Evolutionary conservation across 148 eudicot genomes (phyloP), one percentile per base, ranked within the genome.

Genomic region (Vaccinium myrtillus): DNA sequence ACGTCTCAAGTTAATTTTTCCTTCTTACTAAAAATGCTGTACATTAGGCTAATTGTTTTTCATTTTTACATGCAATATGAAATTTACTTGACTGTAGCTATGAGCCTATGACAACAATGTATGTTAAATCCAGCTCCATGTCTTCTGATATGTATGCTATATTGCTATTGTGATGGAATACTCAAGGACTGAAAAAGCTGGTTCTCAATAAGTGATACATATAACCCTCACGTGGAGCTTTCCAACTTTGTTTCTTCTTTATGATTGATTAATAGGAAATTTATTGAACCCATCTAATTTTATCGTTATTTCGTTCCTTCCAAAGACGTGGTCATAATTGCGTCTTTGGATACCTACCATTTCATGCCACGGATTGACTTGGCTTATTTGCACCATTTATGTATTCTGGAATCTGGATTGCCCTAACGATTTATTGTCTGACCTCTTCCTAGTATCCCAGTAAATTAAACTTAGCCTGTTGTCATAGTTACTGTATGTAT

Each of bases 151-250:
- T n/a, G 30, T 55, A 79, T 30, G 67, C 65, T 36, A 36, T 36
- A 36, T 36, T 36, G 39, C 39, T 55, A 23, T 55, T 51, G 39
- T 50, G 80, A 50, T 51, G 74, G 74, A 55, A 73, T 51, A 30
- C 46, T 39, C 6, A 10, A 75, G 79, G 85, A 83, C 79, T 69
- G 18, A 23, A 56, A 36, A 56, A 36, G 43, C 58, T 55, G 80
- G 70, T 83, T 73, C 48, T 55, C 54, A 61, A 71, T 54, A 30
- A 4, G 69, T 51, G 49, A n/a, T 53, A n/a, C 70, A 9, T 80
- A 39, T 61, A 50, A 30, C 14, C 1, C 2, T 39, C 48, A 19
- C 49, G 2, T 83, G 54, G 50, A 83, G 79, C 80, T 75, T 56
- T 32, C 51, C 43, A 16, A 25, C 23, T 23, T 46, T 46, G 36